Base-by-base conservation (phyloP, 2,329 filamentous ascomycete species). In the Xylaria sp. region DNA sequence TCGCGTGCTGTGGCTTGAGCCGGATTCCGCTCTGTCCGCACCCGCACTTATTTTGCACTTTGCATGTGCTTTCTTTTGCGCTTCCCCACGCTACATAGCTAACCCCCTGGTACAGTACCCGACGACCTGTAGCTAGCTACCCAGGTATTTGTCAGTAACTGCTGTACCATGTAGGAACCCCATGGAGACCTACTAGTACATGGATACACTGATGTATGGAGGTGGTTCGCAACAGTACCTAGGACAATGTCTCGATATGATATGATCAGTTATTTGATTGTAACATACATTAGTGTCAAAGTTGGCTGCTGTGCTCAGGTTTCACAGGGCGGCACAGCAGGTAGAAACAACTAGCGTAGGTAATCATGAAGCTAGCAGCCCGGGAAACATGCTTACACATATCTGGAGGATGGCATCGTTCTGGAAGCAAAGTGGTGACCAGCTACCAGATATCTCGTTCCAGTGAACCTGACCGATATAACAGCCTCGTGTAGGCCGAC, bases 1-100 rank as follows among this genome's bases (percentile, higher is more conserved):
- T 39, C 23, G 41, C 34, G 54, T 44, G 54, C 20, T 61, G 68
- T 70, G 68, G 68, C 68, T 70, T 25, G 20, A 20, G 46, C 50
- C 25, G 15, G 15, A 54, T 20, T 48, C 46, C 25, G 13, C 23
- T 34, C n/a, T 58, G 23, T 23, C 52, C 52, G 52, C 52, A 20
- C n/a, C 39, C 39, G 39, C 39, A 15, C 50, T 18, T 23, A 18
- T 37, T 28, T 52, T 51, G 32, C 34, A 55, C 48, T 52, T 68
- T 58, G n/a, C 66, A 66, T 52, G 62, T 69, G 57, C 61, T 52
- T 46, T 46, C 7, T 18, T n/a, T n/a, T 7, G 15, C 41, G 54
- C 51, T 55, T 44, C 66, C 55, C 50, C 54, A 39, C 55, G 25
- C 37, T 28, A 25, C 37, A 10, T 46, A 7, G 15, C 6, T 44